These are phyloP conservation scores for Tricholomella constricta DNA, from an alignment of 768 basidiomycete species.

Conservation along the genomic window DNA sequence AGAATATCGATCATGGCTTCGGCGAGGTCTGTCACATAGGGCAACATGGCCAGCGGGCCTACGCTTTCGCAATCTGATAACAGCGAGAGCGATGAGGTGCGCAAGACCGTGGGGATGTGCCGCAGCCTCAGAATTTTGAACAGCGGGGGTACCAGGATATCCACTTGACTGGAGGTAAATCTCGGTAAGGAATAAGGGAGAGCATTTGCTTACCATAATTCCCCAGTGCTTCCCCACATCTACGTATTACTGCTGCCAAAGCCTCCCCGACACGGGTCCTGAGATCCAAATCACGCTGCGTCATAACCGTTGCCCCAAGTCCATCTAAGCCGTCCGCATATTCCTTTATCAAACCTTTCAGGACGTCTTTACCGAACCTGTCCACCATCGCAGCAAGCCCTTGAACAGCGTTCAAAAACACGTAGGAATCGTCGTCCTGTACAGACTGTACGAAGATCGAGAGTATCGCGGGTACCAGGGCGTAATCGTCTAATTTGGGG, in stretches of 20 bases:
- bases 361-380: conserved; percentile 70
- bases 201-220: conserved; percentile 55
- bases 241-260: conserved; percentile 70
- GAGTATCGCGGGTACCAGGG: conserved; percentile 79
- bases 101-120: conserved; percentile 70
- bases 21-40: conserved; percentile 63
- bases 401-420: conserved; percentile 90
- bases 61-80: conserved; percentile 74
- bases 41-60: conserved; percentile 59
- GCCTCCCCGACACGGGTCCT: conserved; percentile 85
- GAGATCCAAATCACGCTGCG: conserved; percentile 69
- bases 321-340: conserved; percentile 62
- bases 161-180: conserved; percentile 43
- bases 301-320: conserved; percentile 45
- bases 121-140: conserved; percentile 58
- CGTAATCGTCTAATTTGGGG: conserved; percentile 44
- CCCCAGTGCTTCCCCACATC: conserved; percentile 69
- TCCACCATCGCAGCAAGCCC: conserved; percentile 88
- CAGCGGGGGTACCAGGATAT: conserved; percentile 74
- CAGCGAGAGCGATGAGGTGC: conserved; percentile 60
- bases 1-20: conserved; percentile 78
- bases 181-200: background rate
- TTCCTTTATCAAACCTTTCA: conserved; percentile 62
- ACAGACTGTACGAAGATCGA: conserved; percentile 84
- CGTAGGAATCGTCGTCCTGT: conserved; percentile 93